Evolutionary conservation across 164 flowering plant genomes (phyloP), one percentile per base, ranked within the genome.

Genomic region (Cinnamomum chago): DNA sequence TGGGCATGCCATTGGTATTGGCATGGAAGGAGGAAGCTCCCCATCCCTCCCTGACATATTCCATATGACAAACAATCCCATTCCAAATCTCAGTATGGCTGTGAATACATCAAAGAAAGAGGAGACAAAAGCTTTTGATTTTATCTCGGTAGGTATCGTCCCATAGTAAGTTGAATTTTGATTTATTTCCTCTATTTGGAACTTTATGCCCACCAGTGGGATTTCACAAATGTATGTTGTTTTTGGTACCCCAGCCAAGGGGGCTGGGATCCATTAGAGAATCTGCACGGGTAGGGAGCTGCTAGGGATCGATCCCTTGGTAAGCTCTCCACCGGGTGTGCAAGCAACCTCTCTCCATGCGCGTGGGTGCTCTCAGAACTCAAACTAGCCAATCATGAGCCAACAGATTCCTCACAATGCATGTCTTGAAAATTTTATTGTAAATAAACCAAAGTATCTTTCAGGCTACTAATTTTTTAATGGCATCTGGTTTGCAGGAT

Each of bases 91-190:
- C 2, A 84, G 72, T 65, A 35, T 88, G 64, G 51, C 77, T 67
- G 73, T 86, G 86, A 88, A 79, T 75, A 86, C 71, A 82, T 80
- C 94, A 50, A 92, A 89, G 88, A 92, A 88, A 84, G 97, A 92
- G 81, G 98, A 94, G 1, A 90, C 94, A 1, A 90, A 80, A 84
- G 98, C 99, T 30, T 95, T 95, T 78, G 99, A 95, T 78, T 95
- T 95, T 77, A 93, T 95, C 75, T 88, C 99, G 67, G 76, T 74
- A 74, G 55, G 66, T 4, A 23, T 66, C 7, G 14, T 25, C 47
- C 40, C 18, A 67, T 17, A 13, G 40, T 65, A 11, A 35, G 14
- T 24, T 25, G 28, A 67, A 25, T 28, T 67, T 67, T 67, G 28
- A 2, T 23, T 24, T 13, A n/a, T 25, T 25, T 23, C 25, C 18